Evolutionary conservation across 306 rosid genomes (phyloP).

Genomic region (Phaseolus lunatus): DNA sequence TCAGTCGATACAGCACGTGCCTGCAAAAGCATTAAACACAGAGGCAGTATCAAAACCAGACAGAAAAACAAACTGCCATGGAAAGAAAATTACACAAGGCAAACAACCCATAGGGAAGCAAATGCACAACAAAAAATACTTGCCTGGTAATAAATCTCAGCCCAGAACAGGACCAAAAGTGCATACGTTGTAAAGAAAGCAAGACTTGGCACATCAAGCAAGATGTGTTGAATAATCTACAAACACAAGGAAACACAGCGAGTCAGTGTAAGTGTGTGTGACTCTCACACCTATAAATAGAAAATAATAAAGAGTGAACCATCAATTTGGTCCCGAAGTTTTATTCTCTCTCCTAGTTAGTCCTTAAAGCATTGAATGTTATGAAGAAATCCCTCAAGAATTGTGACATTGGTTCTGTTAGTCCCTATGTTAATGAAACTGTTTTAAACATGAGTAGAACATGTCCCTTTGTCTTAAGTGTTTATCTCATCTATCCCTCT

Average conservation of each 20-base stretch:
- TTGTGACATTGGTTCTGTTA: background rate
- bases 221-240: slow-evolving; percentile 78
- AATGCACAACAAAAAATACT: slow-evolving; percentile 33
- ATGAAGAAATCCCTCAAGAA: background rate
- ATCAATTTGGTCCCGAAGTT: background rate
- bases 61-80: background rate
- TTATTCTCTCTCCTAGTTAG: background rate
- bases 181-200: slow-evolving; percentile 96
- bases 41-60: slow-evolving; percentile 14
- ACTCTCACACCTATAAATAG: background rate
- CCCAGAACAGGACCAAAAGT: slow-evolving; percentile 93
- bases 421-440: background rate
- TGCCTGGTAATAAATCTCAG: slow-evolving; percentile 98
- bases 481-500: background rate
- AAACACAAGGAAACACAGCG: slow-evolving; percentile 23
- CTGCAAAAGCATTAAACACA: slow-evolving; percentile 56
- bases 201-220: slow-evolving; percentile 93
- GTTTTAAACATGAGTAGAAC: too few species aligned
- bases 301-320: background rate
- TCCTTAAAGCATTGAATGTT: background rate
- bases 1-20: slow-evolving; percentile 96
- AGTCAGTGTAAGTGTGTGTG: background rate
- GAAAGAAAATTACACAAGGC: slow-evolving; percentile 17
- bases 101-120: background rate
- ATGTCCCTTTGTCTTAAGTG: too few species aligned